These are phyloP conservation scores for Angomonas deanei DNA, from an alignment of 208 protist species.

Conservation along the genomic window DNA sequence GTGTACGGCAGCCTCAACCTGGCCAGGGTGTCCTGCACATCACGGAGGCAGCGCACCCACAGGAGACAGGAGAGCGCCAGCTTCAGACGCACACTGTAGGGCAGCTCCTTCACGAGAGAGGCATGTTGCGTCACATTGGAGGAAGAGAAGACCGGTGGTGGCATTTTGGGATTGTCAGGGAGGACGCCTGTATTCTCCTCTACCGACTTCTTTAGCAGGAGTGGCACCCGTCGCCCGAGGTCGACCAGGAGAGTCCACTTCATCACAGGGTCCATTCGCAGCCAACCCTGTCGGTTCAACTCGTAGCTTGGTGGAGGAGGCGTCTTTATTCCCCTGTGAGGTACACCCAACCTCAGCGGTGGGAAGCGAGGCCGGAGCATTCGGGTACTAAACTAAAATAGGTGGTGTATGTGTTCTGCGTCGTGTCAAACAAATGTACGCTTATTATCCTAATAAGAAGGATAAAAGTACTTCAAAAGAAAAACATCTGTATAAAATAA, in stretches of 20 bases:
- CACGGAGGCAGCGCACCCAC: constrained; percentile 52
- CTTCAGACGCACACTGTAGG: constrained; percentile 53
- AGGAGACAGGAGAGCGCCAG: constrained; percentile 57
- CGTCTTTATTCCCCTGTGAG: no score
- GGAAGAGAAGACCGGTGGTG: not conserved
- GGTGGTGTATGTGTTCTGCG: no score
- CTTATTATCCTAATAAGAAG: no score
- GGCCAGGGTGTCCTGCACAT: constrained; percentile 70
- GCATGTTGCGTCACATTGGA: not conserved
- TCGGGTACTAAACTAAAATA: no score
- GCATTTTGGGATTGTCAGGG: not conserved
- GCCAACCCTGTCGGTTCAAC: constrained; percentile 42
- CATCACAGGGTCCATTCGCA: constrained; percentile 58
- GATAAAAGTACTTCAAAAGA: no score
- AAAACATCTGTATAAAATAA: no score
- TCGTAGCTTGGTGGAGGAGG: no score
- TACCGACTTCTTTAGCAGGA: constrained; percentile 28
- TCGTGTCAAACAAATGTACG: no score
- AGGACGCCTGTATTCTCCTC: not conserved
- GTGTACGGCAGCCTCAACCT: constrained; percentile 50
- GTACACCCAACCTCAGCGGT: no score
- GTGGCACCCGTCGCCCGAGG: constrained; percentile 39
- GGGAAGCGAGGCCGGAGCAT: no score
- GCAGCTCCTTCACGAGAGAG: constrained; percentile 23
- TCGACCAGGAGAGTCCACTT: constrained; percentile 72